phyloP scores from a whole-genome alignment of 179 eudicot species.

The Spergularia azorica region DNA sequence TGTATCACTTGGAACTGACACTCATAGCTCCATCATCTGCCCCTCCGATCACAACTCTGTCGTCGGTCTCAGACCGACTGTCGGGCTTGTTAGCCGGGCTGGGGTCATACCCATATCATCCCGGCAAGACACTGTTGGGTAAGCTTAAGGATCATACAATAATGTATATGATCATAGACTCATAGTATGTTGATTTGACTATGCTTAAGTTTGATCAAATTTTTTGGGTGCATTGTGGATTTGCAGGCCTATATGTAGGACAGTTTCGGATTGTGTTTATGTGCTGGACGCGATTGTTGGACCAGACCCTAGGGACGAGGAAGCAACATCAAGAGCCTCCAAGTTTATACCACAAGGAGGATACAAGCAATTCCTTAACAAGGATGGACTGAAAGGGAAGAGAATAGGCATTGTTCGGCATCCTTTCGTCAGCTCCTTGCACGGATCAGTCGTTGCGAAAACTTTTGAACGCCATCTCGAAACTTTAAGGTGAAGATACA shows the following conservation, averaged over 20 bases:
- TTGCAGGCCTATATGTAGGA: constrained; percentile 81
- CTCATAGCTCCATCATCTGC: constrained; percentile 60
- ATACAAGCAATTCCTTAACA: constrained; percentile 56
- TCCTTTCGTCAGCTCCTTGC: constrained; percentile 52
- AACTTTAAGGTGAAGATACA: constrained; percentile 50
- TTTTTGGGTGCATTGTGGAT: neutral
- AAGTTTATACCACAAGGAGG: constrained; percentile 66
- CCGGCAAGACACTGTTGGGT: constrained; percentile 68
- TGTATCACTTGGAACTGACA: constrained; percentile 54
- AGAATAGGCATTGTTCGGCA: constrained; percentile 62
- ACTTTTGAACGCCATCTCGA: constrained; percentile 50
- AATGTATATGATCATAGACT: too few relatives aligned
- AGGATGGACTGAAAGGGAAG: constrained; percentile 61
- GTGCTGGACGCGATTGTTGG: constrained; percentile 73
- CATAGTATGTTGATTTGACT: neutral
- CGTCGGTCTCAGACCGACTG: constrained; percentile 58
- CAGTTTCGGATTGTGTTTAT: constrained; percentile 68
- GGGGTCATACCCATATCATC: constrained; percentile 61
- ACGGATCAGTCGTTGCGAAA: constrained; percentile 27
- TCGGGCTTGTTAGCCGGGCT: constrained; percentile 66
- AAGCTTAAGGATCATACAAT: neutral
- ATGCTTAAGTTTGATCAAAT: neutral
- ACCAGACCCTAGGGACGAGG: constrained; percentile 57
- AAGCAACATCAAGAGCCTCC: constrained; percentile 57
- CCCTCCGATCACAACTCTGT: constrained; percentile 56